Evolutionary conservation across 192 early-diverging fungal species (phyloP), one percentile per base, ranked within the genome.

Genomic region (Globomyces pollinis-pini): DNA sequence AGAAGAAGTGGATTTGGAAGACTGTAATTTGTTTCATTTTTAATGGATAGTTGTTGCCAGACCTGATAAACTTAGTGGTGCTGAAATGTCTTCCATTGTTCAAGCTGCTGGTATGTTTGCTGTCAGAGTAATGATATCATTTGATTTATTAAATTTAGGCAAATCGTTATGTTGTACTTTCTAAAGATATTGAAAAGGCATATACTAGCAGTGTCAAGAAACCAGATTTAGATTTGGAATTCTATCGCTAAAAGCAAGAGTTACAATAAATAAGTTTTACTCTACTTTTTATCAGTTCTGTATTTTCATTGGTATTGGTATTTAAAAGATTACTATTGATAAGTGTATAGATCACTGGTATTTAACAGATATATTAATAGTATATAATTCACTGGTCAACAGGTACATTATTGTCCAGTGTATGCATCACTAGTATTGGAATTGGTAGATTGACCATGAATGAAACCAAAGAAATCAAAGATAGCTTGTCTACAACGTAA

Each of bases 101-200:
- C 96, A 98, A 62, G 90, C 93, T 65, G 96, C 93, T 20, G 95
- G 95, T 59, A 95, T 96, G 91, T 92, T 91, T 63, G 95, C 95
- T 28, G 95, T 98, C 50, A 81, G 95, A 62, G 94, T 73, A 63
- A 45, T 65, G 38, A 16, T 24, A 18, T 24, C 0, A n/a, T n/a
- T n/a, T n/a, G n/a, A n/a, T n/a, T n/a, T 4, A 23, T 26, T 32
- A 1, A 36, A 11, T 16, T 20, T 29, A 76, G 66, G 70, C 93
- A 75, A 97, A 97, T 72, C 87, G 93, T 52, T 99, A 97, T 69
- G 91, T 96, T 16, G 88, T 96, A 61, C 67, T 96, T 30, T 77
- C 86, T 60, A 93, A 93, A 66, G 96, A 99, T 69, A 73, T 99
- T 56, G 96, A 99, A 71, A 95, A 93, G 70, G 96, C 59, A 3